Base-by-base conservation (phyloP, 129 eudicot genomes). In the Rutidosis leptorrhynchoides region DNA sequence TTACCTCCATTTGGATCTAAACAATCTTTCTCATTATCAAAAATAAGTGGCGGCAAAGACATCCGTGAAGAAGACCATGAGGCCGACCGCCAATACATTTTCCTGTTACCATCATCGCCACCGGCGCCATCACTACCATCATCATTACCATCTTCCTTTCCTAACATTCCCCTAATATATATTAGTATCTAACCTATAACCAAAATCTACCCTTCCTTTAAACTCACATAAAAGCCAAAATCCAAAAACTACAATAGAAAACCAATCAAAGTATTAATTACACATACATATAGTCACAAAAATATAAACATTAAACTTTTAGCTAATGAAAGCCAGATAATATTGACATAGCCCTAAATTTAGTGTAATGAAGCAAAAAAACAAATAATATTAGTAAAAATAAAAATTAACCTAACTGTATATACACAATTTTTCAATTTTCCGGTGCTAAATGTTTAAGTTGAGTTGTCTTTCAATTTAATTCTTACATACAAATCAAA, bases 1-100 rank as follows among this genome's bases (percentile, higher is more conserved):
- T 16, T 75, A 65, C 48, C 70, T 43, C 83, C 90, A 77, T 61
- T 74, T 1, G 71, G 74, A 74, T 82, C 87, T 33, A 64, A 26
- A 58, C 74, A 40, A 74, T 82, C 85, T 43, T 77, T 84, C 10
- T 80, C 88, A 46, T 6, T 40, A 17, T 72, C 82, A 0, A 84
- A 82, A 72, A 74, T 67, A 32, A 77, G 82, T 7, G 84, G 83
- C 3, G 87, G 87, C 81, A 82, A 54, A 16, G 79, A 64, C 40
- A 79, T 75, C 25, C 88, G 72, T 2, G 96, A 84, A 23, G 96
- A 70, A 11, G 96, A 84, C 96, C 96, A 88, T 1, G 96, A 88
- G n/a, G 91, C 86, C 0, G 91, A 88, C 70, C 96, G 78, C 96
- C 88, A 88, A 62, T 70, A 88, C 56, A 64, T 82, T 74, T 75